These are phyloP conservation scores for Lunasporangiospora selenospora DNA, from an alignment of 192 early-diverging fungal species.

Conservation along the genomic window DNA sequence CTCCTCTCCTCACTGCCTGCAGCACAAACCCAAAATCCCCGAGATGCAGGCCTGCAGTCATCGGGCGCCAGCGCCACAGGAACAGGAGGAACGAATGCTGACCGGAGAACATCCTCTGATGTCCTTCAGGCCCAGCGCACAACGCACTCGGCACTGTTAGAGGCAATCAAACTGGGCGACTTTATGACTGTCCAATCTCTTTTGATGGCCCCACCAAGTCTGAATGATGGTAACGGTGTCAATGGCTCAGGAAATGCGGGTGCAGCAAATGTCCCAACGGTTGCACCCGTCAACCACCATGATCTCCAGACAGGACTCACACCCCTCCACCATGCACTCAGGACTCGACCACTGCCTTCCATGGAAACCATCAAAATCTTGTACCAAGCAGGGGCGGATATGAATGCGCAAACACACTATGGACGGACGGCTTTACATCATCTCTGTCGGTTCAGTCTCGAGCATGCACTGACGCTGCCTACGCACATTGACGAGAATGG, in stretches of 20 bases:
- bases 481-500: conserved; percentile 24
- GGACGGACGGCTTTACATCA: conserved; percentile 61
- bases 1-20: conserved; percentile 49
- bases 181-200: conserved; percentile 59
- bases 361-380: conserved; percentile 58
- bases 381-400: conserved; percentile 59
- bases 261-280: conserved; percentile 6
- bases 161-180: conserved; percentile 66
- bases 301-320: conserved; percentile 67
- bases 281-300: conserved; percentile 50
- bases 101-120: conserved; percentile 15
- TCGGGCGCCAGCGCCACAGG: neutral
- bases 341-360: conserved; percentile 60
- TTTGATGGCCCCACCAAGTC: conserved; percentile 46
- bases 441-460: conserved; percentile 53
- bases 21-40: conserved; percentile 10
- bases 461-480: conserved; percentile 36
- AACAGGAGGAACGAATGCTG: neutral
- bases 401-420: conserved; percentile 60
- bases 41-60: conserved; percentile 10
- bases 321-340: conserved; percentile 64
- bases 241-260: neutral
- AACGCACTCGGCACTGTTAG: conserved; percentile 55
- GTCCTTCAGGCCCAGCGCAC: conserved; percentile 39
- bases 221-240: conserved; percentile 5